Base-by-base conservation (phyloP, 2,329 filamentous ascomycete species). In the Plectosphaerella sp. region DNA sequence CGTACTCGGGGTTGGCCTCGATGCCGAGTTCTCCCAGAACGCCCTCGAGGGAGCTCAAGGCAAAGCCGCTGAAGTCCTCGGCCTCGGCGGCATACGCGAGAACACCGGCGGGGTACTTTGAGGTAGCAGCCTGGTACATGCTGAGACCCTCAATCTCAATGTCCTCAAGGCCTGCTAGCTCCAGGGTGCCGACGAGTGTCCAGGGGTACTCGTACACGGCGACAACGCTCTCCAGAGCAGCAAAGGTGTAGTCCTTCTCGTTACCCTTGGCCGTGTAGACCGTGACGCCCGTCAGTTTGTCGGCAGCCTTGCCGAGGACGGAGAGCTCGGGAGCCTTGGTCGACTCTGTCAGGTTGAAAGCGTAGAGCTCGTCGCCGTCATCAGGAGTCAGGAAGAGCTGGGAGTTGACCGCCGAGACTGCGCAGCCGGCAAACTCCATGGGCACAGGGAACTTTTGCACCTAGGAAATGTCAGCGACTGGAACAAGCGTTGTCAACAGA, bases 381-480 rank as follows among this genome's bases (percentile, higher is more conserved):
- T 74, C 69, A 1, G 65, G 63, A 5, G 67, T 68, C 11, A 77
- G 67, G 53, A 71, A 74, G 47, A 77, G 64, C 9, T 61, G 61
- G 0, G 64, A 62, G n/a, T 64, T 61, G 1, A 63, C 63, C 1
- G 62, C 54, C 1, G 71, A 73, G 9, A 69, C 66, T 5, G 72
- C 69, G 49, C 75, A 78, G 1, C 72, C 69, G 3, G 72, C 70
- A 3, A 69, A 65, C 51, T 78, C 74, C 11, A 73, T 66, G 0
- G 66, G 65, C 0, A 70, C 63, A 0, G 65, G 55, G 52, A 77
- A 76, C 3, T 67, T 70, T 68, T 77, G 74, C 11, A 76, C 60
- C 67, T 69, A 5, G 0, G 4, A n/a, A 24, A 36, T 25, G 16
- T 57, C 9, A 55, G 48, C 20, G 15, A 9, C 22, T 20, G 25